A percentile compares a stretch with the other conserved stretches of the same genome.
These are phyloP conservation scores for Elsinoe australis DNA, from an alignment of 2,329 filamentous ascomycete species.

Conservation along the genomic window DNA sequence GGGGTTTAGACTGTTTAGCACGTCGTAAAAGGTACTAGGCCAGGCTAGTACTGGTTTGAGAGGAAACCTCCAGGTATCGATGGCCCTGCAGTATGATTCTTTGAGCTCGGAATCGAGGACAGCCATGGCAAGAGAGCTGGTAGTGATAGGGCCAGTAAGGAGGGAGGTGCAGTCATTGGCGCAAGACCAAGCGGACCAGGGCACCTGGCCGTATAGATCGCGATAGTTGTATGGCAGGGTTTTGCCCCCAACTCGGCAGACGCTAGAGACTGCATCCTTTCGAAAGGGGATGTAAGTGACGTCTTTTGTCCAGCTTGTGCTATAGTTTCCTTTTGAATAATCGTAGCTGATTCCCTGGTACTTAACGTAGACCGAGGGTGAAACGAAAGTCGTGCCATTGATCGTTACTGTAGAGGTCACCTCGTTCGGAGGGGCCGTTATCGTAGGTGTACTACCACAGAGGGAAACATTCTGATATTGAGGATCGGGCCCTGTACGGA, in stretches of 20 bases:
- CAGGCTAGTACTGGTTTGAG: background rate
- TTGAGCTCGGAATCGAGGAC: background rate
- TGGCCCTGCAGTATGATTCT: background rate
- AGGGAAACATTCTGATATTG: background rate
- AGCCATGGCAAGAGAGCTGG: background rate
- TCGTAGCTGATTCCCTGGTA: background rate
- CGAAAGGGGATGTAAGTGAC: background rate
- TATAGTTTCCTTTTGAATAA: background rate
- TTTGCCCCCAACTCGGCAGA: background rate
- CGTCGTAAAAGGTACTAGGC: background rate
- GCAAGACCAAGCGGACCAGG: background rate
- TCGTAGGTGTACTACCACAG: background rate
- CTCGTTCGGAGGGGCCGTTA: background rate
- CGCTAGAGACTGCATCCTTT: background rate
- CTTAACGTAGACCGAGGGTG: background rate
- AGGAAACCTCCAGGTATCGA: background rate
- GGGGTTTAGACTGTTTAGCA: background rate
- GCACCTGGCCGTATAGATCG: background rate
- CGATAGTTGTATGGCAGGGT: background rate
- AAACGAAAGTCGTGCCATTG: slow-evolving; percentile 1
- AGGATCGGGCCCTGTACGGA: background rate
- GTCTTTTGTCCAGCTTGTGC: background rate
- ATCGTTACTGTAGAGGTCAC: background rate
- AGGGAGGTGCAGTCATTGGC: background rate
- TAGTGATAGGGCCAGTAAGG: background rate